Conservation (phyloP, 2,329 filamentous ascomycete genomes). For the Nemania diffusa region DNA sequence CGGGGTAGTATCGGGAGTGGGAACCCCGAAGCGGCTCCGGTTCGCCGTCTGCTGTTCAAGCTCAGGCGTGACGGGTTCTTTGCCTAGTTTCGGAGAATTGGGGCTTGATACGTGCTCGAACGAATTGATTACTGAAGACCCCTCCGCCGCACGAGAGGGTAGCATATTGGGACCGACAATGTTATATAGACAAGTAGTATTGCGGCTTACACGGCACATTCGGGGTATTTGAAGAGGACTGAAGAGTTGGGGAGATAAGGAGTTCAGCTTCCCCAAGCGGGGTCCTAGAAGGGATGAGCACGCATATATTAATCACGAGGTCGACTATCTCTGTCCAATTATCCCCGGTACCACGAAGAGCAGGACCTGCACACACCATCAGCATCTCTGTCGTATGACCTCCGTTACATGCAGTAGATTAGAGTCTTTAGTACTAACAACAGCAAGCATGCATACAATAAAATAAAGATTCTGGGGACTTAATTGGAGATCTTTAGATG, state of each 20-base stretch:
- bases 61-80: constrained; percentile 22
- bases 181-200: background rate
- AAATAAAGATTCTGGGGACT: background rate
- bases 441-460: background rate
- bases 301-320: constrained; percentile 17
- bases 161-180: constrained; percentile 14
- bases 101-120: background rate
- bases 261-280: constrained; percentile 6
- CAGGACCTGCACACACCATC: background rate
- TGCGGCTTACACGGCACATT: constrained; percentile 7
- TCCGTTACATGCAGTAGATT: background rate
- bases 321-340: constrained; percentile 14
- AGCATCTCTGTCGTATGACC: background rate
- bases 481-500: background rate
- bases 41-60: constrained; percentile 6
- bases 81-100: constrained; percentile 3
- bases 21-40: constrained; percentile 21
- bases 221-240: constrained; percentile 13
- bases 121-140: constrained; percentile 5
- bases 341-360: background rate
- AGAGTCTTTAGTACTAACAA: background rate
- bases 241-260: background rate
- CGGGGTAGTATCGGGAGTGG: constrained; percentile 27
- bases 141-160: background rate
- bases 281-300: constrained; percentile 1